A percentile compares a stretch with the other conserved stretches of the same genome.
Evolutionary conservation across 163 green algal genomes (phyloP).

Genomic region (Scenedesmus sp.): DNA sequence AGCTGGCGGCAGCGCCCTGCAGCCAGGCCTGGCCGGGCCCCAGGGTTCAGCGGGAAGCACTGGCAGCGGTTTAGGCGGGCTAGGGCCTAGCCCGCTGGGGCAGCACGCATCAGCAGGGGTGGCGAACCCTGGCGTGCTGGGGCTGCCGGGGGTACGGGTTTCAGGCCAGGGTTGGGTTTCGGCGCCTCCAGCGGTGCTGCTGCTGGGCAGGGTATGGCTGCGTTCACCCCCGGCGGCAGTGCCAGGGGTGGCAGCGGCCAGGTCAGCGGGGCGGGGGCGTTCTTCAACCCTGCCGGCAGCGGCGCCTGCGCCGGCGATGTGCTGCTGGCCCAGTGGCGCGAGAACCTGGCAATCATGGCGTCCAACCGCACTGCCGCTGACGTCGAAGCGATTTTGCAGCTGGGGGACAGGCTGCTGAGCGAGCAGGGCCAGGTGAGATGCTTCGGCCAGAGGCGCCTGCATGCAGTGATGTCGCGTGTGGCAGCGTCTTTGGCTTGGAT

Average conservation of each 20-base stretch:
- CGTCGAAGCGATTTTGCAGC: constrained; percentile 30
- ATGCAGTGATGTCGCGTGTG: no score
- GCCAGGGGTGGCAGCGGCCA: background rate
- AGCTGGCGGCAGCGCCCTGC: constrained; percentile 5
- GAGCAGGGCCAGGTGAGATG: constrained; percentile 34
- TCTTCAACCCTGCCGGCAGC: constrained; percentile 30
- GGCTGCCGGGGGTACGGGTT: constrained; percentile 30
- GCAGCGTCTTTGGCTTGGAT: no score
- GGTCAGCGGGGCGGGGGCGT: background rate
- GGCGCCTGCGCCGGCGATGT: background rate
- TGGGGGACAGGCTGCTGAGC: constrained; percentile 43
- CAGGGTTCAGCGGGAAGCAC: background rate
- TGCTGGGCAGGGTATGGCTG: background rate
- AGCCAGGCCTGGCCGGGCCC: background rate
- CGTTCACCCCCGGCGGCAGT: background rate
- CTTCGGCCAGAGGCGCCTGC: background rate
- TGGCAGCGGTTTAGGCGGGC: background rate
- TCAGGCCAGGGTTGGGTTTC: background rate
- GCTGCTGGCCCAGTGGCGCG: constrained; percentile 31
- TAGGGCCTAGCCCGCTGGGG: background rate
- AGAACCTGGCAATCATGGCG: constrained; percentile 53
- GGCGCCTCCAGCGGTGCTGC: background rate
- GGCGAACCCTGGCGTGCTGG: background rate
- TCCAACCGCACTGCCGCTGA: constrained; percentile 41
- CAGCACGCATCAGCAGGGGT: background rate